Percentiles rank a stretch among this genome's conserved stretches.
Evolutionary conservation across 2,329 filamentous ascomycete species (phyloP).

Genomic region (Botrytis aclada): DNA sequence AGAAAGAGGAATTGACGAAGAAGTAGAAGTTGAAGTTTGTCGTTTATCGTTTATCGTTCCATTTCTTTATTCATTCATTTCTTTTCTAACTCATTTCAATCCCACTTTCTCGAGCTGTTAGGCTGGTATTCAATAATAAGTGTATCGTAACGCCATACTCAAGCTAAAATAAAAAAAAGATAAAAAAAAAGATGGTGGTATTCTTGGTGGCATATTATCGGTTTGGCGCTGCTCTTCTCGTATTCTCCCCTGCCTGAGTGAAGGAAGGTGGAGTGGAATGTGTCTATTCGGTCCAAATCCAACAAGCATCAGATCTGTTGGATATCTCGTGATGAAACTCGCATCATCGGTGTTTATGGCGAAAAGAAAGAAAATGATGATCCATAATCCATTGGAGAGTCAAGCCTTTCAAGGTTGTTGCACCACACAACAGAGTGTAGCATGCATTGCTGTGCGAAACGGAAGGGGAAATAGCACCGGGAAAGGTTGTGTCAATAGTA

Average conservation of each 20-base stretch:
- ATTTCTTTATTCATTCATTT: no score
- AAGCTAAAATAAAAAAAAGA: neutral
- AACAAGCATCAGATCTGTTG: neutral
- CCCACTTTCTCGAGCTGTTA: neutral
- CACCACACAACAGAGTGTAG: neutral
- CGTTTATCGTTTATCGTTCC: neutral
- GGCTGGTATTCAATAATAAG: neutral
- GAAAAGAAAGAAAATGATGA: neutral
- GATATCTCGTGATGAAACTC: slow-evolving; percentile 4
- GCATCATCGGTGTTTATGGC: neutral
- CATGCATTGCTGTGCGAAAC: neutral
- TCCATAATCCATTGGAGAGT: neutral
- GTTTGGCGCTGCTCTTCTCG: neutral
- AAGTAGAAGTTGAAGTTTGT: neutral
- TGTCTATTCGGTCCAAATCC: neutral
- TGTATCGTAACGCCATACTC: neutral
- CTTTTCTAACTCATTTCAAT: neutral
- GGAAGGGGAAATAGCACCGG: neutral
- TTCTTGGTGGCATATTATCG: slow-evolving; percentile 3
- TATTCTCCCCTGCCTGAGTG: slow-evolving; percentile 6
- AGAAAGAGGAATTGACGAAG: neutral
- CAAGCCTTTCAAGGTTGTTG: neutral
- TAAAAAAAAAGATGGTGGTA: neutral
- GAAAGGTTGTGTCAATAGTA: neutral
- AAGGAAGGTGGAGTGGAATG: neutral